Evolutionary conservation across 1,284 basidiomycete species (phyloP), one percentile per base, ranked within the genome.

Genomic region (Heterobasidion irregulare): DNA sequence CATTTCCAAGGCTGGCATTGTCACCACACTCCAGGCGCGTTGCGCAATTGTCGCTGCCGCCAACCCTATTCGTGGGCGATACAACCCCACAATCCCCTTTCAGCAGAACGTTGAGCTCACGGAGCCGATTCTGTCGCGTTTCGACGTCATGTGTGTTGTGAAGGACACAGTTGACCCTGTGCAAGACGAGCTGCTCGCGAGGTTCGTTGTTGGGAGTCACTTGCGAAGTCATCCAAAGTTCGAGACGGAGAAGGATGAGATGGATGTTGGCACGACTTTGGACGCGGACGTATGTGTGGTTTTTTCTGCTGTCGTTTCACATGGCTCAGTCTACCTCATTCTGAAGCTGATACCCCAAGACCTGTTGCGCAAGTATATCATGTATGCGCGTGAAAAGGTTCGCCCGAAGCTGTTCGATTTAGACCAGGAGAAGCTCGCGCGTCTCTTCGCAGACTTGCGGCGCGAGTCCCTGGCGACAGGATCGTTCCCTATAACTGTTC

Each of bases 21-120:
- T 99, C 53, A 98, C 97, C 9, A 92, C 92, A 10, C 79, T 99
- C 19, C 95, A 98, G 72, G 97, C 96, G 16, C 87, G 96, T 38
- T 99, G 96, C 70, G 94, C 96, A 6, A 94, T 99, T 68, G 83
- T 99, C 57, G 96, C 97, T 13, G 97, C 97, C 0, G 96, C 97
- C 54, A 99, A 99, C 75, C 96, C 96, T 15, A 89, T 98, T 63
- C 84, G 96, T 45, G 97, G 94, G 41, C 80, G 94, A 56, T 98
- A 98, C 73, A 97, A 98, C 69, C 92, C 94, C n/a, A 96, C 93
- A 0, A 92, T 97, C 59, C 93, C 96, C 5, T 99, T 99, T 78
- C 86, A 90, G 68, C 96, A 99, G 72, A 99, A 99, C 66, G 97
- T 99, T 48, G 97, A 99, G 72, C 75, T 99, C 59, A 99, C 97